Percentiles rank a stretch among this genome's conserved stretches.
These are phyloP conservation scores for Penicillium polonicum DNA, from an alignment of 2,329 filamentous ascomycete genomes.

Conservation along the genomic window DNA sequence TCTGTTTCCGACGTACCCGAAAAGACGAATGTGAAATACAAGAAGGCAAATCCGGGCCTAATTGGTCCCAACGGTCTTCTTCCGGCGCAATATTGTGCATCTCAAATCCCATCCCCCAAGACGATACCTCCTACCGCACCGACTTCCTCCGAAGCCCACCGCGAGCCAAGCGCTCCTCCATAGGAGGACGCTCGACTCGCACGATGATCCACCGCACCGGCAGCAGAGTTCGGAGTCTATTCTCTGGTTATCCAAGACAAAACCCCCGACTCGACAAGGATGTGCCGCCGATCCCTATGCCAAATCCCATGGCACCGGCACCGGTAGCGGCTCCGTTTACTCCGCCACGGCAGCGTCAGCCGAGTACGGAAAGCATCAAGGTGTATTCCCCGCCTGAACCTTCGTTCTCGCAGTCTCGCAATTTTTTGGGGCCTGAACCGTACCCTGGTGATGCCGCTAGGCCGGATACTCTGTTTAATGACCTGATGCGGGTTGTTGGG, in stretches of 20 bases:
- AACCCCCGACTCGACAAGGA: conserved; percentile 24
- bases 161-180: conserved; percentile 23
- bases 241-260: conserved; percentile 21
- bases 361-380: conserved; percentile 47
- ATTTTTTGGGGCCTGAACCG: conserved; percentile 28
- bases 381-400: conserved; percentile 46
- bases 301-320: background rate
- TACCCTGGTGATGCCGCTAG: conserved; percentile 23
- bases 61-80: conserved; percentile 35
- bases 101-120: conserved; percentile 45
- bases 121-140: conserved; percentile 44
- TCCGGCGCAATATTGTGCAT: conserved; percentile 38
- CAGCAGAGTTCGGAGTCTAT: conserved; percentile 40
- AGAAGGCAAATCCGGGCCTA: conserved; percentile 26
- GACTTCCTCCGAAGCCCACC: conserved; percentile 39
- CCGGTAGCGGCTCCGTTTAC: conserved; percentile 17
- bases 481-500: conserved; percentile 41
- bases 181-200: conserved; percentile 31
- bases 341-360: conserved; percentile 27
- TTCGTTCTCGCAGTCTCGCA: conserved; percentile 27
- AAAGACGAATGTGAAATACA: conserved; percentile 24
- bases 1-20: conserved; percentile 33
- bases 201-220: conserved; percentile 38
- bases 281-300: conserved; percentile 20
- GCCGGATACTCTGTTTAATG: conserved; percentile 39